A percentile compares a stretch with the other conserved stretches of the same genome.
phyloP scores from a whole-genome alignment of 2,329 filamentous ascomycete genomes.

The Fusarium keratoplasticum region DNA sequence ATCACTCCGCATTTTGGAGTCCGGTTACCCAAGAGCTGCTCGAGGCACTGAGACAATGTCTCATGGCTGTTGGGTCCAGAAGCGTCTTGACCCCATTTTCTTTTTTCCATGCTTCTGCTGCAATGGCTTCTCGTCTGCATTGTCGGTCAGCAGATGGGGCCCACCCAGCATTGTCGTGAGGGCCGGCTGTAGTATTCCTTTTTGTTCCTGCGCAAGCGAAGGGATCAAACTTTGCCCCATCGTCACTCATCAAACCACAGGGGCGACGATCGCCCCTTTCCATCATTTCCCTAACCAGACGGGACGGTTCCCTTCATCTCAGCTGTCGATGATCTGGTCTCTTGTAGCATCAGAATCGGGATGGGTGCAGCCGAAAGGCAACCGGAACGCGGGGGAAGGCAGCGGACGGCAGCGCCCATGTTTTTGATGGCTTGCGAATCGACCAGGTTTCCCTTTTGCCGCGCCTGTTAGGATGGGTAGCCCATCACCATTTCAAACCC shows the following conservation, averaged over 20 bases:
- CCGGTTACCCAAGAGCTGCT: background rate
- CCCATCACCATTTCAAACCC: constrained; percentile 37
- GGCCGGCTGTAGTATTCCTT: constrained; percentile 1
- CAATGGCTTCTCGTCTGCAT: constrained; percentile 3
- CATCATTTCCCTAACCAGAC: constrained; percentile 19
- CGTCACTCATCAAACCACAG: constrained; percentile 12
- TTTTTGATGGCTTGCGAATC: constrained; percentile 27
- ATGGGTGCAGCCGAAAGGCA: constrained; percentile 33
- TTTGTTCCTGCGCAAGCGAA: constrained; percentile 39
- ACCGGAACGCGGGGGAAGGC: constrained; percentile 33
- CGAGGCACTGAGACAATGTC: background rate
- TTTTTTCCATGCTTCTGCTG: background rate
- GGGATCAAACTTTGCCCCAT: constrained; percentile 15
- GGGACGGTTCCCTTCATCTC: constrained; percentile 20
- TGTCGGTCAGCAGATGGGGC: constrained; percentile 22
- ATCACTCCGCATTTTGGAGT: background rate
- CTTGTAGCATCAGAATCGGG: constrained; percentile 28
- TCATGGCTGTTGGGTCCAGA: background rate
- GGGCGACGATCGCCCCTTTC: constrained; percentile 27
- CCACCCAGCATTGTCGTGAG: constrained; percentile 19
- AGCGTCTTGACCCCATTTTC: background rate
- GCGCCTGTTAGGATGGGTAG: constrained; percentile 38
- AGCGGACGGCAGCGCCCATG: constrained; percentile 15
- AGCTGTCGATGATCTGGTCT: constrained; percentile 30
- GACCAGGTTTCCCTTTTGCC: constrained; percentile 38